Percentiles rank a stretch among this genome's conserved stretches.
Conservation (phyloP, 2,329 filamentous ascomycete species). For the Colletotrichum siamense region DNA sequence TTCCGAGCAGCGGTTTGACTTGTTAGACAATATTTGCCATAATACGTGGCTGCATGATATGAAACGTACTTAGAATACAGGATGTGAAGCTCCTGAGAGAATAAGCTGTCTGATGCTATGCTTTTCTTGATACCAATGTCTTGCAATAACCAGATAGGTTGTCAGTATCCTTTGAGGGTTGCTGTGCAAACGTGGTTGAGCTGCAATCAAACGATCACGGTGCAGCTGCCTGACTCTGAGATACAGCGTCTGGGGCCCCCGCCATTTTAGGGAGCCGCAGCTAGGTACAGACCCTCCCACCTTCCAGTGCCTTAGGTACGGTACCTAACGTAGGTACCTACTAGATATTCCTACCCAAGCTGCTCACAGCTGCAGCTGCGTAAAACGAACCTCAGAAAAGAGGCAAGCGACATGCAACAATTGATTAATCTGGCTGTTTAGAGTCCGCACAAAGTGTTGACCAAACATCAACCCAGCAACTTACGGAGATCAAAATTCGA, state of each 20-base stretch:
- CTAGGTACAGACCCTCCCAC: background rate
- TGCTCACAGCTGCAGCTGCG: background rate
- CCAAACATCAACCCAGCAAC: background rate
- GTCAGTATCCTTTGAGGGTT: background rate
- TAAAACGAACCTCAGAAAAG: background rate
- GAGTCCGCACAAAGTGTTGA: background rate
- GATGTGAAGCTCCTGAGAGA: background rate
- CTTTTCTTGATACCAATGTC: background rate
- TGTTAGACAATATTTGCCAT: conserved; percentile 11
- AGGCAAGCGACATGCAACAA: background rate
- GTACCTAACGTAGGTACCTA: background rate
- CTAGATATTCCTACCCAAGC: background rate
- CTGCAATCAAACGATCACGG: background rate
- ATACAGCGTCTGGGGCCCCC: background rate
- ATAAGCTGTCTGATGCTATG: background rate
- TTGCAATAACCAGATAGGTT: background rate
- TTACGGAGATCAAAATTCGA: background rate
- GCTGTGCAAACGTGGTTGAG: background rate
- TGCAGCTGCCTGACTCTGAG: too few relatives aligned
- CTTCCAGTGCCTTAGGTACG: background rate
- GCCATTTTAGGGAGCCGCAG: background rate
- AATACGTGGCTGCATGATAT: conserved; percentile 15
- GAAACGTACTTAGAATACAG: conserved; percentile 17
- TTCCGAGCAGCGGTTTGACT: conserved; percentile 19
- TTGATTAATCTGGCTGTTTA: background rate